Evolutionary conservation across 176 grass and related monocot species (phyloP).

Genomic region (Musa beccarii): DNA sequence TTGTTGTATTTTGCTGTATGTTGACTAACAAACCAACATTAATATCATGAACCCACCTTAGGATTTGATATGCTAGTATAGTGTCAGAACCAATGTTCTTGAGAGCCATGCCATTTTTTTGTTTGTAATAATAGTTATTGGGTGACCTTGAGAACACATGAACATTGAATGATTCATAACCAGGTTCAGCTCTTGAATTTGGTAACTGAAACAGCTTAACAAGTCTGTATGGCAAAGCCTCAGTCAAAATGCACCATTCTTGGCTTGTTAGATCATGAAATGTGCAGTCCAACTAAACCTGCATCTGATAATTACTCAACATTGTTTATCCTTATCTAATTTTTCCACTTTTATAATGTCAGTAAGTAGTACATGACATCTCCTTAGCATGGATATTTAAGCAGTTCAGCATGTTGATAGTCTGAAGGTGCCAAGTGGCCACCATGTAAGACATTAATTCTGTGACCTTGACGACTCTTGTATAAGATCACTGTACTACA

Average conservation of each 20-base stretch:
- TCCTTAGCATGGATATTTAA: not conserved
- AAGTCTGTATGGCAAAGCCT: constrained; percentile 75
- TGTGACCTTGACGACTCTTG: too few species aligned
- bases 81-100: not conserved
- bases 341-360: not conserved
- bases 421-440: too few species aligned
- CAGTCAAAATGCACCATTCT: too few species aligned
- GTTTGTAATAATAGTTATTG: not conserved
- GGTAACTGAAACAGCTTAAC: constrained; percentile 97
- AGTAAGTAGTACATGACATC: not conserved
- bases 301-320: too few species aligned
- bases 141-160: not conserved
- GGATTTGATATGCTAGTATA: too few species aligned
- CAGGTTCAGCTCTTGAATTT: constrained; percentile 96
- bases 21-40: too few species aligned
- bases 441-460: too few species aligned
- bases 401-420: not conserved
- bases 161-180: constrained; percentile 15
- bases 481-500: too few species aligned
- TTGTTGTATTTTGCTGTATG: too few species aligned
- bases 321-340: not conserved
- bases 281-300: not conserved
- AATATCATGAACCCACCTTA: too few species aligned
- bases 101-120: not conserved
- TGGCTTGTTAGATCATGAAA: too few species aligned